Evolutionary conservation across 345 rosid species (phyloP), one percentile per base, ranked within the genome.

Genomic region (Camelina hispida): DNA sequence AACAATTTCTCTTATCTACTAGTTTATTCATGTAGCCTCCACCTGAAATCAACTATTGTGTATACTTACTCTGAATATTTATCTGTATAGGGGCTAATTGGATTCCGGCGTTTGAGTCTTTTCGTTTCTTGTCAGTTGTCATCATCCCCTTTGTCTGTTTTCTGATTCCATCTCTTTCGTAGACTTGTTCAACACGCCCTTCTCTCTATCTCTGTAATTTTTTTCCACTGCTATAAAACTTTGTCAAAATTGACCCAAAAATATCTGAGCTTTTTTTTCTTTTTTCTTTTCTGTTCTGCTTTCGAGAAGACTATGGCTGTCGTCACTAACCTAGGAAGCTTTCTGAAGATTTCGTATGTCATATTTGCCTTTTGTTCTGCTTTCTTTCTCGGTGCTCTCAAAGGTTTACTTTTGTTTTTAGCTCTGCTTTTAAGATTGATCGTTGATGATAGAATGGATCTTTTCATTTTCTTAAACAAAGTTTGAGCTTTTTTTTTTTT

Each of bases 321-420:
- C 40, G 71, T 80, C 57, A 79, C 64, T 73, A 56, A 74, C 80
- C 61, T 84, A 15, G 52, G 64, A 55, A 78, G 77, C 68, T 89
- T 75, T 74, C 73, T 83, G 38, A 79, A 68, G 77, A 76, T 76
- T 53, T 48, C 78, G 55, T 89, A 84, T 79, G 88, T 91, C 57
- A 80, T 75, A 17, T 78, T 93, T 64, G 89, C 86, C 46, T 91
- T 93, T 71, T 87, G 82, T 46, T 83, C 84, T 68, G 98, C 91
- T 71, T 73, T 93, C 62, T 70, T 86, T 62, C 78, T 93, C 18
- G 98, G 96, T 40, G 88, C 90, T 74, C 78, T 93, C 22, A 93
- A 91, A 91, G 96, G 97, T 88, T 56, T 18, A 42, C 0, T 10
- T 59, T 18, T 34, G 17, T 48, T 20, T n/a, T 18, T 60, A 12